Evolutionary conservation across 116 monocot genomes (phyloP).

Genomic region (Posidonia oceanica): DNA sequence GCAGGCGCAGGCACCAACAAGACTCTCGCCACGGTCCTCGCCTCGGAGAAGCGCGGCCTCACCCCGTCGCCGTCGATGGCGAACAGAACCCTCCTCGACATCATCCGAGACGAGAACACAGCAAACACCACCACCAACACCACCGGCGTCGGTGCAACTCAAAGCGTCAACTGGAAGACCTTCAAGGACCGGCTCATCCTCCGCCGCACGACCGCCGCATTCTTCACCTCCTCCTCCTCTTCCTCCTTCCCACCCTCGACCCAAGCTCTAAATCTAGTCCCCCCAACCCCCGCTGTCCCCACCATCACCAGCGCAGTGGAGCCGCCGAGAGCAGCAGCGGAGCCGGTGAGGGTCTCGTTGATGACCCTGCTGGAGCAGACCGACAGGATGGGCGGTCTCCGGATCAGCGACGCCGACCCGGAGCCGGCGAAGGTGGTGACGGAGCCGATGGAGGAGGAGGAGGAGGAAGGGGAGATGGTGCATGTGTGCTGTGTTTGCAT

Average conservation of each 20-base stretch:
- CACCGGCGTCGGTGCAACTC: conserved; percentile 11
- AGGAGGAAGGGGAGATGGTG: conserved; percentile 12
- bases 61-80: background rate
- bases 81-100: conserved; percentile 38
- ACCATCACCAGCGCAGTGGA: background rate
- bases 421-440: background rate
- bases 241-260: background rate
- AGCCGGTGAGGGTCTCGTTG: conserved; percentile 40
- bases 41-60: conserved; percentile 10
- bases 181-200: conserved; percentile 28
- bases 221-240: background rate
- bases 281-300: background rate
- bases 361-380: conserved; percentile 61
- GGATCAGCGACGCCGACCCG: too few species aligned
- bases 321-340: background rate
- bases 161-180: conserved; percentile 18
- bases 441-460: conserved; percentile 1
- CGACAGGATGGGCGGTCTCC: conserved; percentile 16
- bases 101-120: conserved; percentile 26
- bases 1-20: conserved; percentile 3
- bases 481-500: conserved; percentile 71
- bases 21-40: conserved; percentile 26
- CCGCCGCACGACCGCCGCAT: conserved; percentile 5
- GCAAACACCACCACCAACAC: background rate
- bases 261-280: background rate